Base-by-base conservation (phyloP, 768 basidiomycete genomes). In the Leccinellum luteum region DNA sequence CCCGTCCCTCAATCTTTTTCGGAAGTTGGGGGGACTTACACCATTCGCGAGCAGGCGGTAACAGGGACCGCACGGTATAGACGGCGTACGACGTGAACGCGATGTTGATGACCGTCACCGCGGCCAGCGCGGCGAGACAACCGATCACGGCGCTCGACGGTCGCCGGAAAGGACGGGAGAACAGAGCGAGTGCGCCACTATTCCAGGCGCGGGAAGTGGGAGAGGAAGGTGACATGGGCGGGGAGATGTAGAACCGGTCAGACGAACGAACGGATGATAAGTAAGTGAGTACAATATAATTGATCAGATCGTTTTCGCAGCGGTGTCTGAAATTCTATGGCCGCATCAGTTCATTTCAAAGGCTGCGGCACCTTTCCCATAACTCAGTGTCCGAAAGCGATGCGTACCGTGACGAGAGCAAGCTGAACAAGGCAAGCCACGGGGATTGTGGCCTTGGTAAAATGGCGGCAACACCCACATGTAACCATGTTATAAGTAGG, bases 51-150 rank as follows among this genome's bases (percentile, higher is more conserved):
- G 52, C 19, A 14, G 27, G 21, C 4, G 64, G 64, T 21, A 68
- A 30, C 43, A 66, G 57, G n/a, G 54, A 41, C 9, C 49, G 44
- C 47, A 58, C 30, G 2, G 51, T 64, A 27, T 52, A 52, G 31
- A 72, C 14, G 58, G 64, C 59, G 27, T 64, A 60, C 6, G 64
- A 10, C 6, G 66, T 68, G 23, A 59, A 60, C 6, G 51, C 19
- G 43, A 72, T 52, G 13, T 70, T 72, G 54, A 64, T 35, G 30
- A 64, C 13, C 2, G 69, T 70, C 54, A 72, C 60, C 19, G 48
- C 48, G 19, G 56, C 60, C 14, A 70, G 64, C 48, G 57, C 58
- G 17, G 52, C 49, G 43, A 72, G 60, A 34, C 66, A 70, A 21
- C 44, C 49, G 8, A 60, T 31, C 17, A 28, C 32, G 8, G 44